These are phyloP conservation scores for Podospora australis DNA, from an alignment of 495 filamentous ascomycete species.

Conservation along the genomic window DNA sequence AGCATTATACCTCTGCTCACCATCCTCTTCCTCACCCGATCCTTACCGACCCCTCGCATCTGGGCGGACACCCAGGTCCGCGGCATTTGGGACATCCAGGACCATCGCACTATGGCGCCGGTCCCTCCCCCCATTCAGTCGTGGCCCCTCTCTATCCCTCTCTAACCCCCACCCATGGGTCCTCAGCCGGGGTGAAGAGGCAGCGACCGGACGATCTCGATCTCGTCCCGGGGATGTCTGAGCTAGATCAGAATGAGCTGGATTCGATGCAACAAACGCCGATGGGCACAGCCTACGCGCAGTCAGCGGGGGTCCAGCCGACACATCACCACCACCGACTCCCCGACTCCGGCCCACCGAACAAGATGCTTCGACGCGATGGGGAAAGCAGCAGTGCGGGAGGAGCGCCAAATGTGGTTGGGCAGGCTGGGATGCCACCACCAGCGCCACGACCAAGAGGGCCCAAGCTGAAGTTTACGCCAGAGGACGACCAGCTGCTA, in stretches of 20 bases:
- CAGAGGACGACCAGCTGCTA: slow-evolving; percentile 77
- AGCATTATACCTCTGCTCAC: slow-evolving; percentile 44
- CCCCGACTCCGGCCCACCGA: slow-evolving; percentile 55
- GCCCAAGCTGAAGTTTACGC: slow-evolving; percentile 84
- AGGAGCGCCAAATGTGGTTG: slow-evolving; percentile 66
- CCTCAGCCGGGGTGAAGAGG: slow-evolving; percentile 38
- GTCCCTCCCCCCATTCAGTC: slow-evolving; percentile 37
- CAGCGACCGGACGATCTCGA: slow-evolving; percentile 44
- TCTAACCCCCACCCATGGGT: slow-evolving; percentile 37
- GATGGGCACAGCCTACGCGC: slow-evolving; percentile 37
- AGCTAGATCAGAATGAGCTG: slow-evolving; percentile 41
- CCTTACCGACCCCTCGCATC: slow-evolving; percentile 41
- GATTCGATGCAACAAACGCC: slow-evolving; percentile 45
- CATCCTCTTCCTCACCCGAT: slow-evolving; percentile 45
- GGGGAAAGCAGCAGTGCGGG: slow-evolving; percentile 38
- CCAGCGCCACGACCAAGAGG: slow-evolving; percentile 70
- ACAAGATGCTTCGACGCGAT: slow-evolving; percentile 49
- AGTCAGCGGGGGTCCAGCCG: slow-evolving; percentile 31
- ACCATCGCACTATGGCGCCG: slow-evolving; percentile 37
- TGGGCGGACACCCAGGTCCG: slow-evolving; percentile 38
- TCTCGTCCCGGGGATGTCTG: slow-evolving; percentile 42
- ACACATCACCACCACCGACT: slow-evolving; percentile 71
- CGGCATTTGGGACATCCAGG: slow-evolving; percentile 42
- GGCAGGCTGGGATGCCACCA: slow-evolving; percentile 73
- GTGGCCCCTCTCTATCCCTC: slow-evolving; percentile 40